phyloP scores from a whole-genome alignment of 345 rosid genomes.

The Moringa oleifera region DNA sequence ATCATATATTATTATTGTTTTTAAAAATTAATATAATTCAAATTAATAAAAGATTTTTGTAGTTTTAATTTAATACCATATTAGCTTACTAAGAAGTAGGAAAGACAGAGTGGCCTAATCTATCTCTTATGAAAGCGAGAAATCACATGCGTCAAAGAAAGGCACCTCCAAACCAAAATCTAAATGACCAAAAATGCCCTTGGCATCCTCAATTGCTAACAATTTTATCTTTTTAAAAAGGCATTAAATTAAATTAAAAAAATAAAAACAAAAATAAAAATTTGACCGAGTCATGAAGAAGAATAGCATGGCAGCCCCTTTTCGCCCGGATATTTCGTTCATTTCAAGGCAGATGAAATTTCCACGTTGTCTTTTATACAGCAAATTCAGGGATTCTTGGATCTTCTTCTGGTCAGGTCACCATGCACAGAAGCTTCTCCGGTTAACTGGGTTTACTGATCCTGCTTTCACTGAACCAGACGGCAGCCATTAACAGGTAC shows the following conservation, averaged over 20 bases:
- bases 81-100: too few relatives aligned
- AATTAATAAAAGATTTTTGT: too few relatives aligned
- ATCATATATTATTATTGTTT: too few relatives aligned
- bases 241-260: too few relatives aligned
- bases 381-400: constrained; percentile 24
- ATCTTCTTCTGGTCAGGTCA: constrained; percentile 10
- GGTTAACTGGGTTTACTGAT: constrained; percentile 11
- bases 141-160: constrained; percentile 27
- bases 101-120: neutral
- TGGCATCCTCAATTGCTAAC: neutral
- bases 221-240: too few relatives aligned
- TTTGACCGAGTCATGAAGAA: constrained; percentile 35
- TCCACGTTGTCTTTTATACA: constrained; percentile 6
- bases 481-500: constrained; percentile 5
- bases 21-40: too few relatives aligned
- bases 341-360: constrained; percentile 29
- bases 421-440: constrained; percentile 9
- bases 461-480: constrained; percentile 19
- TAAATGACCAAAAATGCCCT: constrained; percentile 18
- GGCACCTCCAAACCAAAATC: constrained; percentile 8
- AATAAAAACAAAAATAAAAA: too few relatives aligned
- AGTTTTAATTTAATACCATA: too few relatives aligned
- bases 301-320: constrained; percentile 21
- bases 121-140: constrained; percentile 13
- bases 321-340: constrained; percentile 28